Percentiles rank a stretch among this genome's conserved stretches.
Evolutionary conservation across 768 basidiomycete species (phyloP).

Genomic region (Mycena albidolilacea): DNA sequence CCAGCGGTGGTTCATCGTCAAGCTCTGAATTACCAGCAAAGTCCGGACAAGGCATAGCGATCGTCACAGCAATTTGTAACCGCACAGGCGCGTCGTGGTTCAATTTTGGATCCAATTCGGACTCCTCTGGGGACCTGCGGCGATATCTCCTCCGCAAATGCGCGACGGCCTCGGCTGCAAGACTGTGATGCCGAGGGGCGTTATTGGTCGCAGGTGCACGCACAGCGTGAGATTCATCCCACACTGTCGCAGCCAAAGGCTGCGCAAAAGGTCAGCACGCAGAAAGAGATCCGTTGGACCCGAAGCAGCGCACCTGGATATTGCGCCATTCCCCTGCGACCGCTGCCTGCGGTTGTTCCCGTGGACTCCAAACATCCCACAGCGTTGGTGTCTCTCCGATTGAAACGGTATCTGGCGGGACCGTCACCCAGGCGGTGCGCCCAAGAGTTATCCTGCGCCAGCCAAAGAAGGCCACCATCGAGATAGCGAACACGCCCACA

Average conservation of each 20-base stretch:
- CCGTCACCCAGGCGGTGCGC: conserved; percentile 1
- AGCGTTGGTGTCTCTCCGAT: conserved; percentile 56
- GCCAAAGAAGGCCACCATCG: conserved; percentile 64
- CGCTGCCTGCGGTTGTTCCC: conserved; percentile 6
- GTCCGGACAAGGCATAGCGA: conserved; percentile 57
- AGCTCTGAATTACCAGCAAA: conserved; percentile 17
- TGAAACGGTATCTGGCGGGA: conserved; percentile 2
- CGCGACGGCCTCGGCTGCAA: conserved; percentile 18
- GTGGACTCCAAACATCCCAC: conserved; percentile 60
- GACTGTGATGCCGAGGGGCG: conserved; percentile 1
- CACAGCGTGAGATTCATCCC: conserved; percentile 13
- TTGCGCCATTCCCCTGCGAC: conserved; percentile 13
- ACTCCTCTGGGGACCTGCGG: conserved; percentile 16
- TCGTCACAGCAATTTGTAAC: conserved; percentile 57
- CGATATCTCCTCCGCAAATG: conserved; percentile 32
- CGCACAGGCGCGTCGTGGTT: conserved; percentile 10
- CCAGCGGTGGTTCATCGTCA: conserved; percentile 30
- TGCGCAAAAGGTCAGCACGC: conserved; percentile 1
- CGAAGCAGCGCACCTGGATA: conserved; percentile 18
- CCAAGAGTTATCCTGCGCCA: conserved; percentile 54
- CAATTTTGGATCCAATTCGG: conserved; percentile 28
- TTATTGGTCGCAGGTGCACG: background rate
- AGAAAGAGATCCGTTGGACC: background rate
- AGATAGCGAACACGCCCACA: conserved; percentile 68
- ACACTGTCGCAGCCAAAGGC: conserved; percentile 30